These are phyloP conservation scores for Brassica balearica DNA, from an alignment of 441 rosid species.

Conservation along the genomic window DNA sequence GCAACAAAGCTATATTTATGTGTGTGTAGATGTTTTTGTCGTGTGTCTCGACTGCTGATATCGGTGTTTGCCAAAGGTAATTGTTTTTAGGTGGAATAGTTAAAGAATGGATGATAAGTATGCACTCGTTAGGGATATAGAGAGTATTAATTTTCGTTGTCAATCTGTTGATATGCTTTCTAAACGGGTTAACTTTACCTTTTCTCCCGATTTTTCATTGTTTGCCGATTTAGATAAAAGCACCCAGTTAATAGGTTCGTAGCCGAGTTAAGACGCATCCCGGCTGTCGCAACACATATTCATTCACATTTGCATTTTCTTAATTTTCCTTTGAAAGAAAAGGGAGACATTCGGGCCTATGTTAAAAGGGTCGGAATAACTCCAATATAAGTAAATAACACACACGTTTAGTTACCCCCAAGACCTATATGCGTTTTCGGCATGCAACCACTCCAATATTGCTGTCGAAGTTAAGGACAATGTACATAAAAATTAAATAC, in stretches of 20 bases:
- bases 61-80: neutral
- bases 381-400: slow-evolving; percentile 1
- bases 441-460: slow-evolving; percentile 19
- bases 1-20: neutral
- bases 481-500: slow-evolving; percentile 3
- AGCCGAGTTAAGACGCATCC: neutral
- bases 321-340: neutral
- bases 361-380: neutral
- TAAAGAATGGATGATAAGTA: neutral
- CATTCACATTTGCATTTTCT: neutral
- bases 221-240: neutral
- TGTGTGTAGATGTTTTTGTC: neutral
- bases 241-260: neutral
- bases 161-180: too few relatives aligned
- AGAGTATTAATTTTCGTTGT: neutral
- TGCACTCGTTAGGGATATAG: neutral
- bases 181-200: neutral
- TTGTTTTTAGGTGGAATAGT: neutral
- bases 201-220: neutral
- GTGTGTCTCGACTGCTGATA: neutral
- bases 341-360: neutral
- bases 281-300: neutral
- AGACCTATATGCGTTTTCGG: neutral
- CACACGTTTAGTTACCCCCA: slow-evolving; percentile 5
- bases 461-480: neutral